A percentile compares a stretch with the other conserved stretches of the same genome.
phyloP scores from a whole-genome alignment of 306 rosid species.

The Fragaria nilgerrensis region DNA sequence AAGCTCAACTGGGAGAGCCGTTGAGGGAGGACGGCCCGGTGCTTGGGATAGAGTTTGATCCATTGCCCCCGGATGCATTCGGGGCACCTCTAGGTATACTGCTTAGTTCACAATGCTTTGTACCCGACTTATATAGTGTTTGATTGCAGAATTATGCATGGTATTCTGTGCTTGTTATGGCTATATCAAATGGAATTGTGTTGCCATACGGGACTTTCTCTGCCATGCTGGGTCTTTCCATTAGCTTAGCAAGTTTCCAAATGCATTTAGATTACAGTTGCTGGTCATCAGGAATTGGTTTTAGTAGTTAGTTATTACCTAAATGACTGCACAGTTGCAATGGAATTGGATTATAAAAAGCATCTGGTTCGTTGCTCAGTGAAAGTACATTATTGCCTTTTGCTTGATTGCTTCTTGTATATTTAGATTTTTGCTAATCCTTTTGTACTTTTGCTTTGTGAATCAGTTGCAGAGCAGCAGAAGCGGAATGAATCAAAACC shows the following conservation, averaged over 20 bases:
- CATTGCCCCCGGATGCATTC: constrained; percentile 94
- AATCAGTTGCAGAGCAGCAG: constrained; percentile 70
- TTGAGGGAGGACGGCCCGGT: constrained; percentile 90
- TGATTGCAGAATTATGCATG: no score
- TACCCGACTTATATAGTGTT: not conserved
- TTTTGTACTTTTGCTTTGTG: constrained; percentile 29
- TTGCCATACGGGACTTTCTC: not conserved
- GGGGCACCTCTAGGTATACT: constrained; percentile 83
- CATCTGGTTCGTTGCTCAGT: not conserved
- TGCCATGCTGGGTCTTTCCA: not conserved
- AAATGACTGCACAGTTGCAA: not conserved
- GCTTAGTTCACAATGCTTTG: not conserved
- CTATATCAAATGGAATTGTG: no score
- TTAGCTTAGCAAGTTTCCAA: not conserved
- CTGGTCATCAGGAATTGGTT: not conserved
- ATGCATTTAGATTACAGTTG: not conserved
- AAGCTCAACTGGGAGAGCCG: constrained; percentile 91
- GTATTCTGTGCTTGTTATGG: no score
- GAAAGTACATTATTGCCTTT: not conserved
- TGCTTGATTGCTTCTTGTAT: constrained; percentile 7
- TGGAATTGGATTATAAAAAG: not conserved
- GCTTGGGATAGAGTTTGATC: constrained; percentile 90
- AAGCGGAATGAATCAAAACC: constrained; percentile 72
- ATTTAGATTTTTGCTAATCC: constrained; percentile 30
- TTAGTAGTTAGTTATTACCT: not conserved